These are phyloP conservation scores for Diospyros kaki DNA, from an alignment of 148 eudicot genomes.

Conservation along the genomic window DNA sequence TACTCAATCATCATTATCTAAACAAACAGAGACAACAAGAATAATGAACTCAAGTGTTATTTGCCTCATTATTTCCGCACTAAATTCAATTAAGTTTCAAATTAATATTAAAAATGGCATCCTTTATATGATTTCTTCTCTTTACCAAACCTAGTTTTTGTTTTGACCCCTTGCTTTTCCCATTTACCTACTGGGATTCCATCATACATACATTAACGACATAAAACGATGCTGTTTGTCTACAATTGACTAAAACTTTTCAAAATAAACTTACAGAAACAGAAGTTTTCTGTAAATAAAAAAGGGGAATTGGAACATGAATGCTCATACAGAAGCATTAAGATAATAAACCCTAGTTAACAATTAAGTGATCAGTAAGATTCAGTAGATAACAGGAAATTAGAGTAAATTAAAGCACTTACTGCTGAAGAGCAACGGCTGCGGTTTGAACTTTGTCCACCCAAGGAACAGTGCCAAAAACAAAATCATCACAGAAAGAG, in stretches of 20 bases:
- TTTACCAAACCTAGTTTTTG: not conserved
- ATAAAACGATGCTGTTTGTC: not conserved
- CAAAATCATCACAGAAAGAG: conserved; percentile 27
- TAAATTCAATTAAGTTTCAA: not conserved
- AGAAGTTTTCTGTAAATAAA: too few relatives aligned
- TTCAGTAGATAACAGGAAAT: too few relatives aligned
- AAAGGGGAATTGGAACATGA: too few relatives aligned
- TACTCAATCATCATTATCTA: conserved; percentile 9
- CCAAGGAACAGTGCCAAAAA: conserved; percentile 52
- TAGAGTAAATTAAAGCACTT: conserved; percentile 6
- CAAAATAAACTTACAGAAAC: not conserved
- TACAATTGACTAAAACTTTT: not conserved
- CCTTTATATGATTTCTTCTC: not conserved
- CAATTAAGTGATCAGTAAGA: too few relatives aligned
- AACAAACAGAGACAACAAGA: not conserved
- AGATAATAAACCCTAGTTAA: too few relatives aligned
- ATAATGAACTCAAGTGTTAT: not conserved
- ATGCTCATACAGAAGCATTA: too few relatives aligned
- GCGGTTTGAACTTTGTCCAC: conserved; percentile 51
- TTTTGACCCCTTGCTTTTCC: not conserved
- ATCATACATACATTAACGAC: not conserved
- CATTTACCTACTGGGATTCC: not conserved
- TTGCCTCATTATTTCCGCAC: not conserved
- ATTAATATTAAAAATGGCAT: not conserved
- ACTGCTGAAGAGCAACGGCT: conserved; percentile 53